Evolutionary conservation across 2,329 filamentous ascomycete species (phyloP), one percentile per base, ranked within the genome.

Genomic region (Trichothecium roseum): DNA sequence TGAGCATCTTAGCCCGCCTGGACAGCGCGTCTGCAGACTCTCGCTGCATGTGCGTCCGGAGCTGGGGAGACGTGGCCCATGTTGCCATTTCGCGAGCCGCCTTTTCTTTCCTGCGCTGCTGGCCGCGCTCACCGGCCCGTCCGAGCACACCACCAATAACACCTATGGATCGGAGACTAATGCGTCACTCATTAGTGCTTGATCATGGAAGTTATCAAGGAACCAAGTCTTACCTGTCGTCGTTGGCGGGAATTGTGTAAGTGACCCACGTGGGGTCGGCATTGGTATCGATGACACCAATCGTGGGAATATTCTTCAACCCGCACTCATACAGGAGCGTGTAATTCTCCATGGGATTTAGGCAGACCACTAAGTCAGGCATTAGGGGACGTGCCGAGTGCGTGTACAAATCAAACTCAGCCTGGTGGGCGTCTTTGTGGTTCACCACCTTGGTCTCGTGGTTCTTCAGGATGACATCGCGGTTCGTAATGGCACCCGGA

Each of bases 211-310:
- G n/a, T n/a, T n/a, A n/a, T n/a, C n/a, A n/a, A n/a, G n/a, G n/a
- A n/a, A n/a, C n/a, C 13, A 5, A 27, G 31, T 55, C 68, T 52
- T 57, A 85, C 81, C 81, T 87, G 68, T 98, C 91, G 54, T 98
- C 91, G 57, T 98, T 98, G 34, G 86, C 86, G 2, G 91, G 91
- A 47, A 98, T 95, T 12, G 84, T 84, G 55, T 98, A 98, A 4
- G 91, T 96, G 34, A 96, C 87, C 76, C 84, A 89, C 1, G 85
- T 85, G 1, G 91, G 85, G 59, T 96, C 84, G 3, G 79, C 81
- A 57, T 98, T 84, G 1, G 91, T 96, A 59, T 98, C 91, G 46
- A 96, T 82, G 39, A 98, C 71, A 32, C 89, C 91, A 50, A 98
- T 91, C 0, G 91, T 96, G 1, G 91, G 91, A 38, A 98, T 84